Conservation (phyloP, 1,139 yeast genomes). For the Geotrichum restrictum region DNA sequence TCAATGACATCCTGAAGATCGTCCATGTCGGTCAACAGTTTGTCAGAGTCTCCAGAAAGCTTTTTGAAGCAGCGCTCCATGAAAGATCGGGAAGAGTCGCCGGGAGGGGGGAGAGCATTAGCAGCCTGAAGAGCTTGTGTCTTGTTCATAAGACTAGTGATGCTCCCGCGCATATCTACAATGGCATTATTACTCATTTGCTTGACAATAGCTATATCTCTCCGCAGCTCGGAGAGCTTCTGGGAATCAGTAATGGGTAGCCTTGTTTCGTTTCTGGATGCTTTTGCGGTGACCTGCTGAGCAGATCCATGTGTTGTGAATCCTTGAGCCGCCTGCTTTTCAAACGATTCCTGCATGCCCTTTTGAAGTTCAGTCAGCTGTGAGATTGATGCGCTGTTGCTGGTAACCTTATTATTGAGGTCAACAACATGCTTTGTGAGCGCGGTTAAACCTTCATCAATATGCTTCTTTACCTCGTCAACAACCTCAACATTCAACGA, state of each 20-base stretch:
- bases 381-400: slow-evolving; percentile 34
- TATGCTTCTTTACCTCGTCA: slow-evolving; percentile 36
- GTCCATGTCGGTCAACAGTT: slow-evolving; percentile 72
- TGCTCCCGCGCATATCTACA: slow-evolving; percentile 43
- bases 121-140: slow-evolving; percentile 47
- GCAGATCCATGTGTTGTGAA: neutral
- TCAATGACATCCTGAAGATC: slow-evolving; percentile 91
- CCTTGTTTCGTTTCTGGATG: neutral
- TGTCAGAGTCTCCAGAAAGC: slow-evolving; percentile 73
- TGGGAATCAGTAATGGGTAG: slow-evolving; percentile 23
- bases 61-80: slow-evolving; percentile 74
- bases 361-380: slow-evolving; percentile 18
- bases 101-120: slow-evolving; percentile 40
- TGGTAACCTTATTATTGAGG: slow-evolving; percentile 40
- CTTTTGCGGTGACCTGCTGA: neutral
- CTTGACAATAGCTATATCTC: slow-evolving; percentile 59
- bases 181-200: slow-evolving; percentile 54
- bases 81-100: slow-evolving; percentile 57
- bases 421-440: slow-evolving; percentile 36
- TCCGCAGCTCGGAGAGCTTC: slow-evolving; percentile 45
- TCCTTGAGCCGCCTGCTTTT: slow-evolving; percentile 2
- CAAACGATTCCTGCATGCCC: slow-evolving; percentile 15
- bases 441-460: slow-evolving; percentile 35
- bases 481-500: slow-evolving; percentile 47
- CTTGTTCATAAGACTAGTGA: slow-evolving; percentile 47